phyloP scores from a whole-genome alignment of 1,284 basidiomycete species.

The Malassezia dermatis region DNA sequence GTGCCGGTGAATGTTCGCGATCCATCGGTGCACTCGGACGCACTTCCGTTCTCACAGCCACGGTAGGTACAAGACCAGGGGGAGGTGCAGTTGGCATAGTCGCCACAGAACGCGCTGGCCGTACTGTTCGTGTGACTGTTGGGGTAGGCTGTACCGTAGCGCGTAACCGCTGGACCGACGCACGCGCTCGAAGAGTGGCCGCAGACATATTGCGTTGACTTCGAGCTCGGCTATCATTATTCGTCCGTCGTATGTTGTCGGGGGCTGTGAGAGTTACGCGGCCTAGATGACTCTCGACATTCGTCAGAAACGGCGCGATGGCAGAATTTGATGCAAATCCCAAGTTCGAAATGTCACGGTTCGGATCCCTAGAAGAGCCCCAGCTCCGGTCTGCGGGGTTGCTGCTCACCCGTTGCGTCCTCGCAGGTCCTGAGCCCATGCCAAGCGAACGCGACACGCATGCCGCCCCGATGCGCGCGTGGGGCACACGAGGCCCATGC shows the following conservation, averaged over 20 bases:
- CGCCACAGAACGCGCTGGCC: not conserved
- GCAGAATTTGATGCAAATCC: not conserved
- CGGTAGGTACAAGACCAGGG: not conserved
- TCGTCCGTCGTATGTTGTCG: conserved; percentile 37
- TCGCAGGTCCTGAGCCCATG: not conserved
- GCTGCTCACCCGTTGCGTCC: not conserved
- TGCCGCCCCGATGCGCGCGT: not conserved
- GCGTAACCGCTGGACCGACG: not conserved
- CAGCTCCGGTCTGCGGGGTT: not conserved
- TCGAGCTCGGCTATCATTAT: not conserved
- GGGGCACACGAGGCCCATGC: conserved; percentile 5
- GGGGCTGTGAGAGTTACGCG: conserved; percentile 40
- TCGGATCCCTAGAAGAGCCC: not conserved
- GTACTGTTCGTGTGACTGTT: not conserved
- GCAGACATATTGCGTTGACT: not conserved
- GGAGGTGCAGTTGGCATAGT: not conserved
- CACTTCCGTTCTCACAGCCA: not conserved
- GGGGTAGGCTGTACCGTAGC: not conserved
- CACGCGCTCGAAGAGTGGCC: not conserved
- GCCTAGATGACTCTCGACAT: conserved; percentile 33
- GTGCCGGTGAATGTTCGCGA: not conserved
- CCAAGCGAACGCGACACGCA: not conserved
- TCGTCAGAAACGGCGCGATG: conserved; percentile 32
- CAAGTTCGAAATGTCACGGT: not conserved
- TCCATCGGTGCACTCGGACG: not conserved